Evolutionary conservation across 2,329 filamentous ascomycete species (phyloP), one percentile per base, ranked within the genome.

Genomic region (Calonectria ilicicola): DNA sequence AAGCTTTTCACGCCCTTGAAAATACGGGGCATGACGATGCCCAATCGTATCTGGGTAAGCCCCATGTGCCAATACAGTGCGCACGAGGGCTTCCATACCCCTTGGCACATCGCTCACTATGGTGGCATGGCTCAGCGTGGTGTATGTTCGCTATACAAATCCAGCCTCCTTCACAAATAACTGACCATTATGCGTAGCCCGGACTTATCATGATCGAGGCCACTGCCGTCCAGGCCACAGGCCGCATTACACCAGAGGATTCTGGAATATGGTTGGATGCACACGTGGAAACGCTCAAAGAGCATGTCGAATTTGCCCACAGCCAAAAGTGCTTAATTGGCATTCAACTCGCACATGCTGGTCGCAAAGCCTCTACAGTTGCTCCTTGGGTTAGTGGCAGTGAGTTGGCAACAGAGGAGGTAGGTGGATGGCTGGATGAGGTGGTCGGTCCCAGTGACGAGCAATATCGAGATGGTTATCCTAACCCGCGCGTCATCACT

Each of bases 41-140:
- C 82, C 35, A 89, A 89, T 74, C 85, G 87, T 17, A 84, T 89
- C 68, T 83, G 86, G 75, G 76, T 87, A 23, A 83, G 85, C 32
- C 87, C 87, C 1, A 83, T 89, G 79, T 89, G 87, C 72, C 86
- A 88, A 75, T 87, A 87, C 74, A 85, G 82, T 6, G 82, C 85
- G 2, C 77, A 84, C 32, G 82, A 87, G 46, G 85, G 94, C 12
- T 92, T 94, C 80, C 88, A 90, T 75, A 94, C 91, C 0, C 84
- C 89, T 72, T 96, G 93, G 93, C 93, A 96, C 81, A 82, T 93
- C 42, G 90, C 93, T 2, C 94, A 95, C 77, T 86, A 95, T 35
- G 93, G 94, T 21, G 92, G 93, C 23, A 94, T 95, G 75, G 86
- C 92, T 29, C 89, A 91, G 77, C 91, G 93, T 3, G 93, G 93